phyloP scores from a whole-genome alignment of 305 asterid species.

The Lippia alba region DNA sequence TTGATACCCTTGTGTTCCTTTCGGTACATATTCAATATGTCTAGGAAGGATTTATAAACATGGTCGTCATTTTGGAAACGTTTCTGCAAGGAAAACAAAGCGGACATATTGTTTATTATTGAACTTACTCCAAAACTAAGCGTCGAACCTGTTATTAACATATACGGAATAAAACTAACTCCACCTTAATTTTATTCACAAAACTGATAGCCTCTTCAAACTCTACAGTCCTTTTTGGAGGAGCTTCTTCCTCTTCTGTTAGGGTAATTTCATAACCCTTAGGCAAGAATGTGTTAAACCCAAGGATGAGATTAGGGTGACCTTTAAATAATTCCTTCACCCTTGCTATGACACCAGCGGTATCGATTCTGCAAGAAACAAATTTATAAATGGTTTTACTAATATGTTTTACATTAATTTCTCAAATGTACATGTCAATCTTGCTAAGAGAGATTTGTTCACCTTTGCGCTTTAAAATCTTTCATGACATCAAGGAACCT shows the following conservation, averaged over 20 bases:
- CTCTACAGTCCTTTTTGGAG: constrained; percentile 91
- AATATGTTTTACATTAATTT: constrained; percentile 21
- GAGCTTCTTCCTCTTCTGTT: constrained; percentile 84
- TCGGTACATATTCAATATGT: constrained; percentile 96
- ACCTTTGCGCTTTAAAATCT: constrained; percentile 99
- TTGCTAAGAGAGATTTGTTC: constrained; percentile 29
- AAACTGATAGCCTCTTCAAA: constrained; percentile 96
- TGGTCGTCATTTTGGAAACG: constrained; percentile 91
- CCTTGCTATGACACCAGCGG: constrained; percentile 88
- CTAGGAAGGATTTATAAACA: constrained; percentile 93
- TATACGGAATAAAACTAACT: constrained; percentile 20
- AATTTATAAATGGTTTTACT: constrained; percentile 23
- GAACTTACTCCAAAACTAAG: constrained; percentile 23
- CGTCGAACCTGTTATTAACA: constrained; percentile 12
- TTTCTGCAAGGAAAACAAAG: constrained; percentile 58
- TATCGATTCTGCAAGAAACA: constrained; percentile 74
- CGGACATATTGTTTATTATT: constrained; percentile 22
- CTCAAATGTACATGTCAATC: constrained; percentile 22
- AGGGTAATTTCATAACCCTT: constrained; percentile 96
- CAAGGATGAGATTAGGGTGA: constrained; percentile 90
- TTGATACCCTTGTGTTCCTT: constrained; percentile 93
- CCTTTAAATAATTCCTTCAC: constrained; percentile 96
- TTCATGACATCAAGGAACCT: constrained; percentile 98
- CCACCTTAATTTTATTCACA: constrained; percentile 95
- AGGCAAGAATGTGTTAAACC: constrained; percentile 97